Conservation (phyloP, 441 rosid species). For the Kokia cookei region DNA sequence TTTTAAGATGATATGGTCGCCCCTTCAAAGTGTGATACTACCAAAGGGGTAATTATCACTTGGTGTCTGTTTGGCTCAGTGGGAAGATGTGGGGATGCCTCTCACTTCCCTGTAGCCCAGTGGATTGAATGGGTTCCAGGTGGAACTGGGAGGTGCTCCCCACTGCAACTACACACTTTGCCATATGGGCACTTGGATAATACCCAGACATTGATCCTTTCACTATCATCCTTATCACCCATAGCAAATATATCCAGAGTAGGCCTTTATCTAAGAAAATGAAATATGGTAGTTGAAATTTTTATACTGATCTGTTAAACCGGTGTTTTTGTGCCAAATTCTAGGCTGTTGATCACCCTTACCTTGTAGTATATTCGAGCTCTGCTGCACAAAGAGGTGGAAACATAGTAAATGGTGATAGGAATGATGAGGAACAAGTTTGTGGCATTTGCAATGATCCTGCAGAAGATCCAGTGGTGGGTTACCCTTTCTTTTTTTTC, state of each 20-base stretch:
- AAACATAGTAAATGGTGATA: slow-evolving; percentile 21
- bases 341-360: slow-evolving; percentile 99
- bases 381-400: slow-evolving; percentile 42
- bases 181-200: not conserved
- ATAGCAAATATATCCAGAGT: not conserved
- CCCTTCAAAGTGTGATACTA: not conserved
- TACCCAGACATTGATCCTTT: not conserved
- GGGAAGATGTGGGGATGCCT: not conserved
- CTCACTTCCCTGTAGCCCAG: not conserved
- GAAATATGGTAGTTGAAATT: not conserved
- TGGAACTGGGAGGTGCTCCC: not conserved
- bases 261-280: not conserved
- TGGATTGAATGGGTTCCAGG: not conserved
- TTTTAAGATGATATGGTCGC: not conserved
- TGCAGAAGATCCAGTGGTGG: slow-evolving; percentile 76
- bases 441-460: slow-evolving; percentile 83
- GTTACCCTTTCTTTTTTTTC: slow-evolving; percentile 15
- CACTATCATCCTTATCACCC: not conserved
- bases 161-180: not conserved
- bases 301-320: not conserved
- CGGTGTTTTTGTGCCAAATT: slow-evolving; percentile 18
- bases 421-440: slow-evolving; percentile 40
- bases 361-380: slow-evolving; percentile 82
- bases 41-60: not conserved
- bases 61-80: not conserved